These are phyloP conservation scores for Colletotrichum higginsianum DNA, from an alignment of 2,329 filamentous ascomycete species.

Conservation along the genomic window DNA sequence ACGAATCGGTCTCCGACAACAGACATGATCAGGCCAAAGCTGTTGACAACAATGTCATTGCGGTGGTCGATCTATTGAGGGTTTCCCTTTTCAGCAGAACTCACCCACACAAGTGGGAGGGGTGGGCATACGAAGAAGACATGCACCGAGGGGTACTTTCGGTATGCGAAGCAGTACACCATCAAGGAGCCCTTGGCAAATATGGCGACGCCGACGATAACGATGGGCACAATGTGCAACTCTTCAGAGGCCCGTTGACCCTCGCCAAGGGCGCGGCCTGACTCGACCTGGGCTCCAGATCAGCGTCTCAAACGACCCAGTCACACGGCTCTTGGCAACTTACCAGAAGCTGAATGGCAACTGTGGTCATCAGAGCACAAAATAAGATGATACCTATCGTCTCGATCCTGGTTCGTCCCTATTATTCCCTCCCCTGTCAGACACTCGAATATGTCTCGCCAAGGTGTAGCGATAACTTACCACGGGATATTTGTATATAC, in stretches of 20 bases:
- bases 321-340: slow-evolving; percentile 46
- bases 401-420: slow-evolving; percentile 74
- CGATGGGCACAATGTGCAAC: slow-evolving; percentile 68
- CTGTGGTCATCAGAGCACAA: slow-evolving; percentile 76
- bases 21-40: slow-evolving; percentile 70
- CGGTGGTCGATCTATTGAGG: slow-evolving; percentile 64
- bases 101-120: slow-evolving; percentile 13
- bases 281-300: slow-evolving; percentile 62
- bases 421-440: slow-evolving; percentile 28
- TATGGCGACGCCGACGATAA: slow-evolving; percentile 69
- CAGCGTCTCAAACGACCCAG: slow-evolving; percentile 42
- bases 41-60: slow-evolving; percentile 70
- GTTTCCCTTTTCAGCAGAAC: slow-evolving; percentile 1
- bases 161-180: slow-evolving; percentile 67
- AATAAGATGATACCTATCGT: slow-evolving; percentile 77
- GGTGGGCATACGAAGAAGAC: slow-evolving; percentile 64
- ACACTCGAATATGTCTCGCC: background rate
- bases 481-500: slow-evolving; percentile 74
- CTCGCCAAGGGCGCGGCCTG: slow-evolving; percentile 64
- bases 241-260: slow-evolving; percentile 59
- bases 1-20: slow-evolving; percentile 66
- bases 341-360: slow-evolving; percentile 73
- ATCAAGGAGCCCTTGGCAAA: slow-evolving; percentile 67
- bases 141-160: slow-evolving; percentile 68
- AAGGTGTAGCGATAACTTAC: slow-evolving; percentile 50